Conservation (phyloP, 106 monocot species). For the Agapanthus africanus region DNA sequence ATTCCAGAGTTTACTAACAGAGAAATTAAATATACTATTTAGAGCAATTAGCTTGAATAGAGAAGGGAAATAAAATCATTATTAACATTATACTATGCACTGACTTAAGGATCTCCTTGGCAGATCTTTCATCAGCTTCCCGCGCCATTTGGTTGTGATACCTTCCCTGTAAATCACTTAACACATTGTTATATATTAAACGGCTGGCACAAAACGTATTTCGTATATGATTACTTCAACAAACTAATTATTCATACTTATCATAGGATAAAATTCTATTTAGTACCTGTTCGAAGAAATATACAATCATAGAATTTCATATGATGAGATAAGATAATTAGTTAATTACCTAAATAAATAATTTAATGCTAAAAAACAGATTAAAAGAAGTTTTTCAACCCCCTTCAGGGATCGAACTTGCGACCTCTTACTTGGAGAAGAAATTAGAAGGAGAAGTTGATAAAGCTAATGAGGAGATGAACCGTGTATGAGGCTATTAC, state of each 20-base stretch:
- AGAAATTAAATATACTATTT: background rate
- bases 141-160: constrained; percentile 52
- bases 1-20: background rate
- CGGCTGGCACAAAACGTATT: background rate
- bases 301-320: background rate
- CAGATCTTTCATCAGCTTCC: constrained; percentile 78
- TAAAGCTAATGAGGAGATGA: background rate
- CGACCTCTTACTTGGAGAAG: too few species aligned
- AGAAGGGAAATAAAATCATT: background rate
- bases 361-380: background rate
- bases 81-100: constrained; percentile 1
- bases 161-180: constrained; percentile 48
- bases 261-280: background rate
- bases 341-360: background rate
- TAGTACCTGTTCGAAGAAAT: background rate
- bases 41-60: background rate
- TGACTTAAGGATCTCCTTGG: constrained; percentile 24
- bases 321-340: background rate
- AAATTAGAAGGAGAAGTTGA: background rate
- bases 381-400: too few species aligned
- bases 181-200: constrained; percentile 5
- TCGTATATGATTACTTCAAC: background rate
- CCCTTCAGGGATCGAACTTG: too few species aligned
- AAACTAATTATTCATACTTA: background rate
- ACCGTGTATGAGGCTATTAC: background rate